Evolutionary conservation across 371 early-diverging fungal genomes (phyloP).

Genomic region (Saksenaea oblongispora): DNA sequence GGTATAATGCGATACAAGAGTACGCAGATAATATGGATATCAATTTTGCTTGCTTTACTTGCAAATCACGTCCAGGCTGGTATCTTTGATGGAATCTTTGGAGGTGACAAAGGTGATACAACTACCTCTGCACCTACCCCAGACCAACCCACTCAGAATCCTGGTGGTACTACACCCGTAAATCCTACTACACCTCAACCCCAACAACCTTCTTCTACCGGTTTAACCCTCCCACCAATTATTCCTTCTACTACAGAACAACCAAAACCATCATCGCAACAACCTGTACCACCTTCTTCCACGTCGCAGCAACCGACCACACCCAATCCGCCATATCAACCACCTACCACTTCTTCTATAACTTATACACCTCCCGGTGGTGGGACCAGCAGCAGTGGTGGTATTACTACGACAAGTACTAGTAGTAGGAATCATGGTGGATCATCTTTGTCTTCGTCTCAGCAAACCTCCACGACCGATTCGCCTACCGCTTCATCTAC

Average conservation of each 20-base stretch:
- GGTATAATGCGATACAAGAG: slow-evolving; percentile 6
- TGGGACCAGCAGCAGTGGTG: neutral
- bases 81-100: slow-evolving; percentile 7
- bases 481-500: slow-evolving; percentile 1
- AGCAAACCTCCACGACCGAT: neutral
- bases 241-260: neutral
- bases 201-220: neutral
- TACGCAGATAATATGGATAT: slow-evolving; percentile 13
- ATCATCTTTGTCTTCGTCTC: neutral
- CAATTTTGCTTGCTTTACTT: slow-evolving; percentile 9
- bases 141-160: neutral
- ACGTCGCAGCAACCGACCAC: slow-evolving; percentile 1
- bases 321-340: neutral
- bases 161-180: neutral
- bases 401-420: too few species aligned
- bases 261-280: neutral
- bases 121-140: slow-evolving; percentile 3
- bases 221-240: neutral
- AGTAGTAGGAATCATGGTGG: neutral
- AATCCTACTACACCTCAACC: neutral
- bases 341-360: neutral
- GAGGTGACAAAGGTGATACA: slow-evolving; percentile 1
- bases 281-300: slow-evolving; percentile 7
- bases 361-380: neutral
- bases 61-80: slow-evolving; percentile 16